Base-by-base conservation (phyloP, 805 yeast species). In the Starmerella scarabaei region DNA sequence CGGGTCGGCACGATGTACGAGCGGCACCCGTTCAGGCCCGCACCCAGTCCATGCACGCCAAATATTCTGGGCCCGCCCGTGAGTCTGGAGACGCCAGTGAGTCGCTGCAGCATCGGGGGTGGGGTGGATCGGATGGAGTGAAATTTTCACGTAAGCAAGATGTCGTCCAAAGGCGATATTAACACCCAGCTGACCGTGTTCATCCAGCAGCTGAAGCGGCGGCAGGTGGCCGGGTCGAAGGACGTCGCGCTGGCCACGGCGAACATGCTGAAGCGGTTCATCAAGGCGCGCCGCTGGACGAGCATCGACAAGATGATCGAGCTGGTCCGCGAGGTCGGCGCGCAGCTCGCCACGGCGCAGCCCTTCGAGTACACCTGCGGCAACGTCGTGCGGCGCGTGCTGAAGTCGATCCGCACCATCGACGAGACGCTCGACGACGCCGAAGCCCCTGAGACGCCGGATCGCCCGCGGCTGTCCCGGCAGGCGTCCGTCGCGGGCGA, bases 311-410 rank as follows among this genome's bases (percentile, higher is more conserved):
- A 81, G 45, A 66, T 88, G 46, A 77, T 88, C 21, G 61, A 60
- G 15, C 74, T 80, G 43, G 74, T 88, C 49, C 74, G 93, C 52
- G 66, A 67, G 40, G 72, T 86, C 16, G 98, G 97, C 7, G 64
- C 65, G 30, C 62, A 70, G 24, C 62, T 91, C 35, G 58, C 55
- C 5, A 72, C 69, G 19, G 94, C 96, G 3, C 91, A 82, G 54
- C 96, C 97, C 6, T 71, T 83, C 48, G 93, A 86, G 52, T 77
- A 85, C 50, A 72, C 85, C 3, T 74, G 86, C 40, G 97, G 97
- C 8, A 91, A 91, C 58, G 78, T 91, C 29, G 80, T 88, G 15
- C 72, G 97, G 57, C 71, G 98, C 56, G 86, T 88, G 1, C 65
- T 91, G 48, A 85, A 93, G 1, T 64, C 82, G 40, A 75, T 88